Evolutionary conservation across 2,329 filamentous ascomycete species (phyloP).

Genomic region (Coleophoma cylindrospora): DNA sequence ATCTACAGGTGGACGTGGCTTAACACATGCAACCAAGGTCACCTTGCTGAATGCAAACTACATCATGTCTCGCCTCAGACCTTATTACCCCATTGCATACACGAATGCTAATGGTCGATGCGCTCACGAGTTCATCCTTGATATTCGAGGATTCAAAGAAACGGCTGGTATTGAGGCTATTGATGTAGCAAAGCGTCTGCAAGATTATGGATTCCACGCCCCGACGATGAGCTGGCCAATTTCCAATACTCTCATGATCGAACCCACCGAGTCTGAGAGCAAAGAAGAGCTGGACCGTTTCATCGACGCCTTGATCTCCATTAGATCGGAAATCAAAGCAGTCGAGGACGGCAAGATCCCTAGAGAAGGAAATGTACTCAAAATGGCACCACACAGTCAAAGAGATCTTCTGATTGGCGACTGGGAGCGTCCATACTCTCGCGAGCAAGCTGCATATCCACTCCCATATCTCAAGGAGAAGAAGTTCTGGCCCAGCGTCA

Average conservation of each 20-base stretch:
- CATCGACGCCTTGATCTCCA: slow-evolving; percentile 82
- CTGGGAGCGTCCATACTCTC: slow-evolving; percentile 78
- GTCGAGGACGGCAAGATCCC: slow-evolving; percentile 77
- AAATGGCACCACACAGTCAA: slow-evolving; percentile 83
- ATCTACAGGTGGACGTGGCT: slow-evolving; percentile 53
- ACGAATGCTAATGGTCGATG: slow-evolving; percentile 84
- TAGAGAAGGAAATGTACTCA: slow-evolving; percentile 75
- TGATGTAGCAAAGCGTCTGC: slow-evolving; percentile 91
- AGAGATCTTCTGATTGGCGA: slow-evolving; percentile 69
- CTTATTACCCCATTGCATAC: slow-evolving; percentile 88
- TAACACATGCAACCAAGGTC: slow-evolving; percentile 86
- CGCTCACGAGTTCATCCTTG: slow-evolving; percentile 96
- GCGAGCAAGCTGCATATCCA: slow-evolving; percentile 84
- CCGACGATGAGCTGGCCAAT: slow-evolving; percentile 98
- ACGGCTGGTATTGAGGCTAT: slow-evolving; percentile 82
- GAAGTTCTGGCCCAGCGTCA: slow-evolving; percentile 95
- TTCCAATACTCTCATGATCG: slow-evolving; percentile 94
- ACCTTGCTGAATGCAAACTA: slow-evolving; percentile 97
- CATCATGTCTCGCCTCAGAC: slow-evolving; percentile 79
- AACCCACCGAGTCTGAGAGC: slow-evolving; percentile 90
- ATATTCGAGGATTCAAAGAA: slow-evolving; percentile 79
- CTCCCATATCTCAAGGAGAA: slow-evolving; percentile 79
- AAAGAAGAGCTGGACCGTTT: slow-evolving; percentile 92
- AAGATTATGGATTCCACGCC: slow-evolving; percentile 96
- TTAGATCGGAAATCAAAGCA: slow-evolving; percentile 77